phyloP scores from a whole-genome alignment of 306 rosid genomes.

The Rubus idaeus region DNA sequence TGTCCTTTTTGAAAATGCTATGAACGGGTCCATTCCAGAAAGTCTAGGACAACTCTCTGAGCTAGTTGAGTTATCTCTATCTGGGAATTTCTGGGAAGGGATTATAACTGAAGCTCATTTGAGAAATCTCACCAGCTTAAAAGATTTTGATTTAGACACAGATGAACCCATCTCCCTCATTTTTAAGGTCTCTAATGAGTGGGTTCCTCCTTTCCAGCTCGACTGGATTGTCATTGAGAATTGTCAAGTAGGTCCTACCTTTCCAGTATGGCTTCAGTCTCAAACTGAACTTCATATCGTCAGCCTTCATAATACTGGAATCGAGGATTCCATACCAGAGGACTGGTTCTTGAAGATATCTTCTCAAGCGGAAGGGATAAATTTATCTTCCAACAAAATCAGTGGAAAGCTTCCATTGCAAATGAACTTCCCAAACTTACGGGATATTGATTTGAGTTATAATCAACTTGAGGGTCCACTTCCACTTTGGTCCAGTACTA shows the following conservation, averaged over 20 bases:
- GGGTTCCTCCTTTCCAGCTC: too few species aligned
- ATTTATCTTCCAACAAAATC: not conserved
- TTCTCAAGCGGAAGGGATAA: too few species aligned
- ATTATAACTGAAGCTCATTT: too few species aligned
- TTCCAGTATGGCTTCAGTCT: slow-evolving; percentile 5
- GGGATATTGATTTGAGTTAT: too few species aligned
- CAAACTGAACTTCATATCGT: slow-evolving; percentile 7
- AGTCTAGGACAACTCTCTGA: not conserved
- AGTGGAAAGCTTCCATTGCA: too few species aligned
- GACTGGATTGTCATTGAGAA: too few species aligned
- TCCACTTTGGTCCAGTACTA: not conserved
- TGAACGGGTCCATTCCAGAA: not conserved
- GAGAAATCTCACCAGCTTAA: too few species aligned
- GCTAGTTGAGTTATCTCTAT: not conserved
- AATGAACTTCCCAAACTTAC: too few species aligned
- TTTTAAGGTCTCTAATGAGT: too few species aligned
- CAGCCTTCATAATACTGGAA: not conserved
- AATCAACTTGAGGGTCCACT: not conserved
- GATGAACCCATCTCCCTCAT: too few species aligned
- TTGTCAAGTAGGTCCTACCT: not conserved
- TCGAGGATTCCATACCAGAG: not conserved
- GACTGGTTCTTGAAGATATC: not conserved
- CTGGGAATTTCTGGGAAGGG: not conserved
- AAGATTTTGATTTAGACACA: too few species aligned
- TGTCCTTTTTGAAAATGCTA: not conserved